Evolutionary conservation across 805 yeast genomes (phyloP).

Genomic region (Saturnispora diversa): DNA sequence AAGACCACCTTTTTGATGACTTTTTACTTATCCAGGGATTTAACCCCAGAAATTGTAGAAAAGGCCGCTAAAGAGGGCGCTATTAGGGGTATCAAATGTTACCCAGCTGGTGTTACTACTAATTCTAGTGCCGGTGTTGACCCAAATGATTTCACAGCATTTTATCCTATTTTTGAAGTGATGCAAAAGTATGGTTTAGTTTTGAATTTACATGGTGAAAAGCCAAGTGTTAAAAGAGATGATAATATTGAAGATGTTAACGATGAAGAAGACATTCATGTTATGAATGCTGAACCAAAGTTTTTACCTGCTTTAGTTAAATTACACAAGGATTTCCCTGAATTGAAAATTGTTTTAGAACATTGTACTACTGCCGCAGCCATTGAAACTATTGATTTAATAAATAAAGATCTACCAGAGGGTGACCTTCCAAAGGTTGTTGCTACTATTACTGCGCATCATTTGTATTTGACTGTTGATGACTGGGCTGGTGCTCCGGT

Average conservation of each 20-base stretch:
- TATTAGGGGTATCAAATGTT: conserved; percentile 86
- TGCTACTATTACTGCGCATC: conserved; percentile 95
- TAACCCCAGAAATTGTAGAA: conserved; percentile 80
- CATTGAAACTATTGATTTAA: conserved; percentile 59
- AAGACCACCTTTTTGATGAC: conserved; percentile 87
- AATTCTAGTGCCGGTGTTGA: conserved; percentile 89
- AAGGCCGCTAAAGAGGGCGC: conserved; percentile 64
- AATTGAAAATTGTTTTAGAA: conserved; percentile 77
- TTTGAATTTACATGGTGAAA: conserved; percentile 91
- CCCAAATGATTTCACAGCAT: conserved; percentile 81
- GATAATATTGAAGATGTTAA: conserved; percentile 17
- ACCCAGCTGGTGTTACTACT: conserved; percentile 99
- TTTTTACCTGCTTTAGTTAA: conserved; percentile 83
- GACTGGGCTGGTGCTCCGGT: conserved; percentile 96
- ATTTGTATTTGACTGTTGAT: conserved; percentile 78
- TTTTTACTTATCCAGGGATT: conserved; percentile 64
- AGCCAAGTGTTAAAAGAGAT: conserved; percentile 48
- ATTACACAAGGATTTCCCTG: conserved; percentile 77
- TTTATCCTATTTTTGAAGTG: conserved; percentile 83
- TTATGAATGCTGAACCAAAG: conserved; percentile 87
- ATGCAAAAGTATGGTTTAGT: conserved; percentile 75
- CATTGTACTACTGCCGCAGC: conserved; percentile 95
- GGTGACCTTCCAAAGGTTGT: conserved; percentile 51
- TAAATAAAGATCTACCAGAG: conserved; percentile 40
- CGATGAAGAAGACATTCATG: conserved; percentile 64